phyloP scores from a whole-genome alignment of 164 flowering plant species.

The Hamamelis virginiana region DNA sequence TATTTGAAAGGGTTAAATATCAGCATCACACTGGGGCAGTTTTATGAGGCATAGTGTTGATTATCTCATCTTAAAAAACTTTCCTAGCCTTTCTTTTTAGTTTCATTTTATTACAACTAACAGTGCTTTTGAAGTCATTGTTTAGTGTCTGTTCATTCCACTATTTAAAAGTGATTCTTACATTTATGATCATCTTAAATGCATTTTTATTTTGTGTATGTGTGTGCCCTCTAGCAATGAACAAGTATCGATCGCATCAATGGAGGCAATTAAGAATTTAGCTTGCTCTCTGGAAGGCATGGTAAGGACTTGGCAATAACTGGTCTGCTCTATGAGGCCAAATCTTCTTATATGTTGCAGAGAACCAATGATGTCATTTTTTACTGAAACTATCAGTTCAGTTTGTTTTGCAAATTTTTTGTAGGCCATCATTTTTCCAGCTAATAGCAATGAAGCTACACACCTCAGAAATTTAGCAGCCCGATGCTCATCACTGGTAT shows the following conservation, averaged over 20 bases:
- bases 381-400: not conserved
- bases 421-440: conserved; percentile 72
- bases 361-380: not conserved
- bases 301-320: conserved; percentile 37
- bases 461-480: conserved; percentile 58
- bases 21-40: too few relatives aligned
- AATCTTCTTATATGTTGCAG: not conserved
- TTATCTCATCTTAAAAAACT: too few relatives aligned
- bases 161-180: not conserved
- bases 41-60: too few relatives aligned
- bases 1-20: too few relatives aligned
- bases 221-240: conserved; percentile 50
- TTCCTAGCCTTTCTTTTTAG: too few relatives aligned
- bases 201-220: conserved; percentile 7
- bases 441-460: conserved; percentile 39
- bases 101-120: not conserved
- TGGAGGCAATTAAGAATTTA: conserved; percentile 64
- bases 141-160: not conserved
- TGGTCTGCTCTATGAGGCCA: conserved; percentile 4
- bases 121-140: not conserved
- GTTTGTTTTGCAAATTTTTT: not conserved
- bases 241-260: conserved; percentile 66
- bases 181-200: not conserved
- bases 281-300: conserved; percentile 61
- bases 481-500: conserved; percentile 78